phyloP scores from a whole-genome alignment of 257 asterid species.

The Rehmannia glutinosa region DNA sequence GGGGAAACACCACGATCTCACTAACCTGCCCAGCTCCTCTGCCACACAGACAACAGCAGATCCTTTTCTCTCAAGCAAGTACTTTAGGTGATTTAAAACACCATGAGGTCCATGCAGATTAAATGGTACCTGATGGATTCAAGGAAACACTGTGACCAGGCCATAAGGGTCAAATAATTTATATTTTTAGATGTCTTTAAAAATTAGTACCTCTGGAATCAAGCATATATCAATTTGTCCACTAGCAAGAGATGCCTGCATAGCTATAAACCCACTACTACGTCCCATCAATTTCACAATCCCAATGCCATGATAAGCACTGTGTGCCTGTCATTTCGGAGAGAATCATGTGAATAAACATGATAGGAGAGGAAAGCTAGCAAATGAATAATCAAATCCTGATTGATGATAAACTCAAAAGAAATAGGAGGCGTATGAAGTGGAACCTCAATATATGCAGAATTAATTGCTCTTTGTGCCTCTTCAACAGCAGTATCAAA shows the following conservation, averaged over 20 bases:
- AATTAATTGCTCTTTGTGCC: conserved; percentile 95
- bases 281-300: conserved; percentile 98
- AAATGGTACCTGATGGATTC: conserved; percentile 60
- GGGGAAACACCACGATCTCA: neutral
- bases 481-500: conserved; percentile 99
- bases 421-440: neutral
- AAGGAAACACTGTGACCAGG: conserved; percentile 9
- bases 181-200: neutral
- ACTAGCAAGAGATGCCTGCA: conserved; percentile 99
- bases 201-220: conserved; percentile 78
- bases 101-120: conserved; percentile 96
- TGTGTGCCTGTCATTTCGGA: conserved; percentile 70
- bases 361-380: neutral
- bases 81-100: conserved; percentile 71
- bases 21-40: conserved; percentile 98
- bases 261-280: conserved; percentile 94
- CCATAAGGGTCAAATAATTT: neutral
- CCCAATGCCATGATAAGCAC: conserved; percentile 95
- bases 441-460: conserved; percentile 89
- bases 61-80: conserved; percentile 87
- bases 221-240: conserved; percentile 95
- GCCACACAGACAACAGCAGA: conserved; percentile 97
- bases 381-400: conserved; percentile 7
- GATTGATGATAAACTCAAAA: neutral
- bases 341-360: conserved; percentile 4